Percentiles rank a stretch among this genome's conserved stretches.
These are phyloP conservation scores for Dendrobium huoshanense DNA, from an alignment of 106 monocot genomes.

Conservation along the genomic window DNA sequence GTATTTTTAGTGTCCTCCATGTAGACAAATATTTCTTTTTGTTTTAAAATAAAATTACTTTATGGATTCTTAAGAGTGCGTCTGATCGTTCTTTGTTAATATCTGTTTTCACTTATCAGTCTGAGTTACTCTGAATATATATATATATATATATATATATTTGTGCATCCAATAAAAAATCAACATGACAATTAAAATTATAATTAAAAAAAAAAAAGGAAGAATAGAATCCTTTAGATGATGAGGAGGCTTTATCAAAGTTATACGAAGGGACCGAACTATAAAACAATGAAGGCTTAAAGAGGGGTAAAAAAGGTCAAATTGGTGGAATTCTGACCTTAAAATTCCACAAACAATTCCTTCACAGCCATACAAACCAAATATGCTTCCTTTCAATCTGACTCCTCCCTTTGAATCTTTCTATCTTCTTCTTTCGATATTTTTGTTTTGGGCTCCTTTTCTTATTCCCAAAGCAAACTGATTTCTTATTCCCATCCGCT, in stretches of 20 bases:
- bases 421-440: neutral
- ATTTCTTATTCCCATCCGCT: neutral
- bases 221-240: neutral
- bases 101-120: too few species aligned
- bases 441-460: neutral
- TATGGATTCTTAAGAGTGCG: too few species aligned
- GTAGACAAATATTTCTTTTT: too few species aligned
- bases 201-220: neutral
- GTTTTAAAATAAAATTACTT: too few species aligned
- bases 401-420: neutral
- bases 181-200: too few species aligned
- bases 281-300: neutral
- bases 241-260: conserved; percentile 6
- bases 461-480: neutral
- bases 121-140: too few species aligned
- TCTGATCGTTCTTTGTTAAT: too few species aligned
- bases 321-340: conserved; percentile 5
- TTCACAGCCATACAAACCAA: neutral
- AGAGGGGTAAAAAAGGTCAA: conserved; percentile 1
- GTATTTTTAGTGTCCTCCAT: too few species aligned
- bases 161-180: too few species aligned
- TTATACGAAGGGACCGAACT: neutral
- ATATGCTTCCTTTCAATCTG: neutral
- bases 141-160: too few species aligned
- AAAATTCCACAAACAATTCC: conserved; percentile 4